Evolutionary conservation across 2,329 filamentous ascomycete species (phyloP).

Genomic region (Waltergamsia citrina): DNA sequence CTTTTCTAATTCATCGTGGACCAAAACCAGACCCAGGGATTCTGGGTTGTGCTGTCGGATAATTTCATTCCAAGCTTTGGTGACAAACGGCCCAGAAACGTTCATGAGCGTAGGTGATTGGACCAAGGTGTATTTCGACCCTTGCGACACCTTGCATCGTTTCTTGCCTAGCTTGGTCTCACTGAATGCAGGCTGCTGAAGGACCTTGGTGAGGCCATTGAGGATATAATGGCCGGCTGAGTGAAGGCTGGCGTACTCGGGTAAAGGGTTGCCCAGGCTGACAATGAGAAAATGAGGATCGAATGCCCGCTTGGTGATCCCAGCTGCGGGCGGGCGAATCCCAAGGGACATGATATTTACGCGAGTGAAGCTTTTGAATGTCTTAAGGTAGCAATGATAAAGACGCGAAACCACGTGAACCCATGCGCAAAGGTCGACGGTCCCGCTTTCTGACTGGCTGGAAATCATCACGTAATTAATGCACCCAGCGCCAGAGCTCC

Average conservation of each 20-base stretch:
- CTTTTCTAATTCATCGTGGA: conserved; percentile 84
- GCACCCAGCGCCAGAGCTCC: too few relatives aligned
- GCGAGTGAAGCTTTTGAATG: too few relatives aligned
- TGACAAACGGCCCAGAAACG: conserved; percentile 62
- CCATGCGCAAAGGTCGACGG: too few relatives aligned
- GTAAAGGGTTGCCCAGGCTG: conserved; percentile 76
- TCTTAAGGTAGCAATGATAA: conserved; percentile 4
- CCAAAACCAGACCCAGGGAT: conserved; percentile 52
- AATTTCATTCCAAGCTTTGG: conserved; percentile 53
- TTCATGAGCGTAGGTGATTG: conserved; percentile 81
- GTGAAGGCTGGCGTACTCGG: conserved; percentile 72
- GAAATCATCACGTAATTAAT: too few relatives aligned
- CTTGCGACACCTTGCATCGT: conserved; percentile 36
- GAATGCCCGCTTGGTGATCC: conserved; percentile 14
- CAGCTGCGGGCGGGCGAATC: conserved; percentile 6
- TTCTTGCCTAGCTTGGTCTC: conserved; percentile 39
- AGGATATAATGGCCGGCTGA: conserved; percentile 79
- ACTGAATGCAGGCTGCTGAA: conserved; percentile 38
- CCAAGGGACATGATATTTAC: conserved; percentile 4
- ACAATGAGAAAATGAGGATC: conserved; percentile 60
- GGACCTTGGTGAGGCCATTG: conserved; percentile 40
- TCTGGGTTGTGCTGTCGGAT: conserved; percentile 24
- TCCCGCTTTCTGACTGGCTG: too few relatives aligned
- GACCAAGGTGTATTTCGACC: conserved; percentile 53
- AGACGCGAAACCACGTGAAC: conserved; percentile 20